Conservation (phyloP, 108 stramenopile genomes). For the Cyclostephanos tholiformis region DNA sequence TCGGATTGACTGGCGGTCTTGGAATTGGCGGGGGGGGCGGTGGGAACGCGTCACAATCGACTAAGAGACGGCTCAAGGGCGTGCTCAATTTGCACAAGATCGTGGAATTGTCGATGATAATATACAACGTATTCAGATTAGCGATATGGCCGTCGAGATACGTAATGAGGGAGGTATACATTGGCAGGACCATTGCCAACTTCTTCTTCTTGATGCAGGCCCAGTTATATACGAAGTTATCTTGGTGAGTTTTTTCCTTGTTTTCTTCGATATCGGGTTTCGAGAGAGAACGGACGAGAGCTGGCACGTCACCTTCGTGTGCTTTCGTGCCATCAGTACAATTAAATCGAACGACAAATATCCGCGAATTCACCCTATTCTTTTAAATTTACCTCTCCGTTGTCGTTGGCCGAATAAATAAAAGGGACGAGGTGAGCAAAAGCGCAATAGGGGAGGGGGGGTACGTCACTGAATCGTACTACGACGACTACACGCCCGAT, state of each 20-base stretch:
- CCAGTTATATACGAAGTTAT: constrained; percentile 76
- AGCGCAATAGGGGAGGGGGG: constrained; percentile 24
- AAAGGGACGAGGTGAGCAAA: constrained; percentile 46
- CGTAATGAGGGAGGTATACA: constrained; percentile 72
- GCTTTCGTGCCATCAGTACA: neutral
- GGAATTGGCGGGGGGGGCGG: constrained; percentile 23
- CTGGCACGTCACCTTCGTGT: no score
- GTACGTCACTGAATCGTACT: constrained; percentile 21
- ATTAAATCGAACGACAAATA: neutral
- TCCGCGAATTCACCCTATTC: neutral
- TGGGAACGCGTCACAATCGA: constrained; percentile 33
- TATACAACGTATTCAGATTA: constrained; percentile 72
- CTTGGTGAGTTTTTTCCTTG: constrained; percentile 52
- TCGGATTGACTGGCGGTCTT: constrained; percentile 50
- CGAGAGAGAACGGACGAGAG: neutral
- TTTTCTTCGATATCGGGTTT: no score
- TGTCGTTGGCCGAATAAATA: neutral
- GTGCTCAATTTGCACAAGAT: constrained; percentile 83
- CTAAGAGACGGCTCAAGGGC: constrained; percentile 81
- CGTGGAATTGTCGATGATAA: constrained; percentile 63
- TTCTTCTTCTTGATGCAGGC: constrained; percentile 80
- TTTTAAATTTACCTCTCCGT: no score
- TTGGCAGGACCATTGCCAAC: constrained; percentile 74
- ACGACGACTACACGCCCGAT: constrained; percentile 39
- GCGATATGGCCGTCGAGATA: constrained; percentile 62